Conservation (phyloP, 192 early-diverging fungal species). For the Gamsiella multidivaricata region DNA sequence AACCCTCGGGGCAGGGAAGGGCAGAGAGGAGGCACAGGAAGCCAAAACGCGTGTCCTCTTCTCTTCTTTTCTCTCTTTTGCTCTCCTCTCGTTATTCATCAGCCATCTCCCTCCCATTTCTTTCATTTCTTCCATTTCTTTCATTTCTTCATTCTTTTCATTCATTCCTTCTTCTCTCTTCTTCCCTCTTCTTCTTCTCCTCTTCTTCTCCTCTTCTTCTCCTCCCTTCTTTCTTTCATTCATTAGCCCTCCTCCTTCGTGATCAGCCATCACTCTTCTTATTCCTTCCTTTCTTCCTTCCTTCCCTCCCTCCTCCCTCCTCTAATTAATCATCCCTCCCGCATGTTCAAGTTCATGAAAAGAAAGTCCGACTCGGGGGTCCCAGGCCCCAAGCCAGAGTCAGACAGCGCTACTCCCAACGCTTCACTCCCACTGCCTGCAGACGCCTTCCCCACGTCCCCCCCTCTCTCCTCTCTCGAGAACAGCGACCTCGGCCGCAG, state of each 20-base stretch:
- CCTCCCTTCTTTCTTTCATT: background rate
- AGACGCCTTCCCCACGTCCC: background rate
- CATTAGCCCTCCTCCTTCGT: no score
- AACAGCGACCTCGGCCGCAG: slow-evolving; percentile 2
- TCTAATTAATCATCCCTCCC: no score
- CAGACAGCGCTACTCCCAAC: background rate
- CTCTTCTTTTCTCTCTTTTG: background rate
- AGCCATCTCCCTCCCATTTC: background rate
- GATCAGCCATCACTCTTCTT: no score
- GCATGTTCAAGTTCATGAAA: slow-evolving; percentile 46
- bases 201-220: background rate
- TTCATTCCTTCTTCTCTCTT: background rate
- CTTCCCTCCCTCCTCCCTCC: no score
- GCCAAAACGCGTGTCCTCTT: background rate
- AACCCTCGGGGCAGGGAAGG: background rate
- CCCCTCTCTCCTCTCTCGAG: background rate
- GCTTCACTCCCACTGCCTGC: no score
- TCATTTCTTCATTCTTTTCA: background rate
- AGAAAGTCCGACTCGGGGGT: slow-evolving; percentile 20
- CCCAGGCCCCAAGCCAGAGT: background rate
- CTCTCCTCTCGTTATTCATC: background rate
- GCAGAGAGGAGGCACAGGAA: background rate
- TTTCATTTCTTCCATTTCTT: background rate
- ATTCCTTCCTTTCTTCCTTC: no score
- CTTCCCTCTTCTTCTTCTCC: background rate